phyloP scores from a whole-genome alignment of 2,329 filamentous ascomycete species.

The Clathrospora elynae region DNA sequence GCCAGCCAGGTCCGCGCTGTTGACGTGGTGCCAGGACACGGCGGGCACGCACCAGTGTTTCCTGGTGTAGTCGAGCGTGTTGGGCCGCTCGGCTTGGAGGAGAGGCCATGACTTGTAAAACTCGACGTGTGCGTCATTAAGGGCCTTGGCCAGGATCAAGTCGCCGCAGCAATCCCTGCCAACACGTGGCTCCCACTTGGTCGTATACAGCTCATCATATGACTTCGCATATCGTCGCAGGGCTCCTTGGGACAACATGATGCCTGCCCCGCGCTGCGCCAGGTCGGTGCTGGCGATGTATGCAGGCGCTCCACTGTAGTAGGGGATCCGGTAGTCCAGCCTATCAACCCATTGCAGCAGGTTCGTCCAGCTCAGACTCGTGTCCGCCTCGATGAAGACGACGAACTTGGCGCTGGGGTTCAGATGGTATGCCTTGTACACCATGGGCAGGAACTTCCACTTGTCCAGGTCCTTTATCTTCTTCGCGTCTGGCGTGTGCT shows the following conservation, averaged over 20 bases:
- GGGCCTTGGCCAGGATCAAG: conserved; percentile 42
- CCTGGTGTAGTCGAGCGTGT: conserved; percentile 47
- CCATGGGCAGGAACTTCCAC: conserved; percentile 63
- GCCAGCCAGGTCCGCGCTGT: conserved; percentile 25
- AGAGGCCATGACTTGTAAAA: conserved; percentile 50
- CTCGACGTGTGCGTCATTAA: conserved; percentile 44
- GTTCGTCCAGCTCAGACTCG: conserved; percentile 45
- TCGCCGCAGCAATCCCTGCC: conserved; percentile 48
- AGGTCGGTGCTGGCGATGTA: conserved; percentile 47
- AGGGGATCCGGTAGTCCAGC: conserved; percentile 49
- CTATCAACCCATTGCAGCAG: conserved; percentile 48
- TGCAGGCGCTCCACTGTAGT: conserved; percentile 50
- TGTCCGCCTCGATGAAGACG: conserved; percentile 46
- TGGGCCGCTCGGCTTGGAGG: conserved; percentile 51
- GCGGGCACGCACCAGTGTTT: conserved; percentile 52
- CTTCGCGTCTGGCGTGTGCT: conserved; percentile 48
- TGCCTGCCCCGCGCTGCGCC: conserved; percentile 52
- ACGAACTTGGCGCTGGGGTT: conserved; percentile 37
- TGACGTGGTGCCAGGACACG: conserved; percentile 47
- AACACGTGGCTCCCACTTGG: conserved; percentile 42
- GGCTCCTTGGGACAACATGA: conserved; percentile 51
- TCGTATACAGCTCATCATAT: conserved; percentile 38
- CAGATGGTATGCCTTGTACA: conserved; percentile 54
- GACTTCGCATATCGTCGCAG: conserved; percentile 41
- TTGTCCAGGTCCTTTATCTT: conserved; percentile 61